Base-by-base conservation (phyloP, 176 grass and related monocot species). In the Oryza meyeriana region DNA sequence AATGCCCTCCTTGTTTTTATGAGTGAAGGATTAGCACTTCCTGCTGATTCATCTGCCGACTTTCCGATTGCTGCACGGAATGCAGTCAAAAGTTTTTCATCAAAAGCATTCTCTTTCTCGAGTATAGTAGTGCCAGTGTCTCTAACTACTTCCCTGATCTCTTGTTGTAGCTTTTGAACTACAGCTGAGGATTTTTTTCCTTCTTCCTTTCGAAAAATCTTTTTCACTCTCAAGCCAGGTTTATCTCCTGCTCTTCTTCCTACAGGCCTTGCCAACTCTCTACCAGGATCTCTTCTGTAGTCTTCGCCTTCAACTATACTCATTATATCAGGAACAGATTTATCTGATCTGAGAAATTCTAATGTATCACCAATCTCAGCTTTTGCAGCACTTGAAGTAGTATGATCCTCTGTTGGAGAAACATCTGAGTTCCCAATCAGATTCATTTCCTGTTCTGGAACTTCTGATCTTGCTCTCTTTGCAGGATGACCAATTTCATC, bases 111-210 rank as follows among this genome's bases (percentile, higher is more conserved):
- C 71, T 91, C 88, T 61, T 91, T 86, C 63, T 77, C 70, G 3
- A 87, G 72, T 75, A 85, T 86, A 71, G 69, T 79, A 72, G 66
- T 73, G 31, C 84, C 85, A 63, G 79, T 85, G 85, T 85, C 74
- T 84, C 85, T 63, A 64, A 91, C 89, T 26, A 86, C 80, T 52
- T 91, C 91, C 66, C 78, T 86, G 75, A 98, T 95, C 82, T 95
- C 95, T 80, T 89, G 87, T 86, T 94, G 81, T 77, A 98, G 69
- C 82, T 95, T 91, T 67, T 98, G 81, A 81, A 98, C 90, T 38
- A 84, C 33, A 67, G 75, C 82, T 63, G 85, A 81, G 83, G 91
- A 92, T 86, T 88, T 86, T 41, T 92, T 88, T 48, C 87, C 83
- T 62, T 93, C 87, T 90, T 82, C 86, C 77, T 80, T 81, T 42